phyloP scores from a whole-genome alignment of 441 rosid species.

The Theobroma grandiflorum region DNA sequence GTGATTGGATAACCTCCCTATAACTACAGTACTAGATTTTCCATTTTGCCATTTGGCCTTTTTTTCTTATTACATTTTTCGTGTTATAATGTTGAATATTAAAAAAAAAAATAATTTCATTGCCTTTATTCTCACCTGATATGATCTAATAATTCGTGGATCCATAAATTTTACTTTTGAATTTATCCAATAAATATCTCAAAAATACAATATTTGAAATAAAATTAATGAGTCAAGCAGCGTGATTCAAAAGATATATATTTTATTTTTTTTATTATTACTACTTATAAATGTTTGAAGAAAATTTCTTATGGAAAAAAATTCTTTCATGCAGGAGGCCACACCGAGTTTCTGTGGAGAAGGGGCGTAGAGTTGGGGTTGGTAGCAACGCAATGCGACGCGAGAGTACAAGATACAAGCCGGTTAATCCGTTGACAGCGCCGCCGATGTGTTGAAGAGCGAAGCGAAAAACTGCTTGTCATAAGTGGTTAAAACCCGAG shows the following conservation, averaged over 20 bases:
- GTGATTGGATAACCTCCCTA: background rate
- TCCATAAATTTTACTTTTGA: too few species aligned
- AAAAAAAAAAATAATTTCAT: too few species aligned
- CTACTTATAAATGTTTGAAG: too few species aligned
- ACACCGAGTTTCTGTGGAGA: background rate
- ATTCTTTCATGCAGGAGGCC: background rate
- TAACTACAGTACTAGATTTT: background rate
- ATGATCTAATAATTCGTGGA: too few species aligned
- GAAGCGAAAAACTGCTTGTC: background rate
- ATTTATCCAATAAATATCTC: too few species aligned
- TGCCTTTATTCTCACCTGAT: too few species aligned
- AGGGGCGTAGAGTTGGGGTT: background rate
- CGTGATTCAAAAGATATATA: too few species aligned
- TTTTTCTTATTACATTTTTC: background rate
- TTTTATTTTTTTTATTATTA: too few species aligned
- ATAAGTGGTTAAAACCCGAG: background rate
- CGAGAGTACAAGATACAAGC: background rate
- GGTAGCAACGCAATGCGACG: background rate
- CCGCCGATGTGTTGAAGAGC: constrained; percentile 30
- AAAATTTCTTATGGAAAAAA: too few species aligned
- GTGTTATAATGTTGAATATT: too few species aligned
- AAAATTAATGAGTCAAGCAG: too few species aligned
- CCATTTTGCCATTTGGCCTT: background rate
- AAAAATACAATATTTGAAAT: too few species aligned
- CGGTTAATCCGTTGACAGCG: background rate